Conservation (phyloP, 208 protist genomes). For the Trypanosoma melophagium region DNA sequence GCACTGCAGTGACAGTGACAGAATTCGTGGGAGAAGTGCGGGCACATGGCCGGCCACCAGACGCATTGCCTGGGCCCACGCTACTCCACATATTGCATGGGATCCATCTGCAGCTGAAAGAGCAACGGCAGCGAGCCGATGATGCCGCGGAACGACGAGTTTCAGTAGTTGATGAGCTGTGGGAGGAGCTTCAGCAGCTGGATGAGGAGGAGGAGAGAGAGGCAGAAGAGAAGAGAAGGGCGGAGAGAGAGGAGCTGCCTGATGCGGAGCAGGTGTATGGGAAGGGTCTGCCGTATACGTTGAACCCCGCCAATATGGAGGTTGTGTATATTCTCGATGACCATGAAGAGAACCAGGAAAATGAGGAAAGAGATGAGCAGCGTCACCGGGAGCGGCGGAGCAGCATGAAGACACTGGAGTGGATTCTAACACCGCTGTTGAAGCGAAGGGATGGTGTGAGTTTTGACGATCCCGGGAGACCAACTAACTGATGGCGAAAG, state of each 20-base stretch:
- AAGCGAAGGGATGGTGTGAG: background rate
- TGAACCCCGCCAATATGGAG: slow-evolving; percentile 2
- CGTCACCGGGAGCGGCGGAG: background rate
- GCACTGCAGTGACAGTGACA: background rate
- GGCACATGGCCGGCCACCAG: background rate
- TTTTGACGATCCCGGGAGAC: background rate
- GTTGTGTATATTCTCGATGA: background rate
- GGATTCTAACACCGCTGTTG: background rate
- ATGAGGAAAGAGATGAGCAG: background rate
- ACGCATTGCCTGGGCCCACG: slow-evolving; percentile 2
- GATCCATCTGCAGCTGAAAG: background rate
- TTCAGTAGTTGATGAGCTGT: background rate
- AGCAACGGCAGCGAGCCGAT: background rate
- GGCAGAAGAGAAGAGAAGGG: background rate
- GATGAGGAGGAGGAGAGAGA: background rate
- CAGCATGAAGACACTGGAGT: background rate
- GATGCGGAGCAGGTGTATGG: slow-evolving; percentile 18
- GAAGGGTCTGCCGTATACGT: slow-evolving; percentile 12
- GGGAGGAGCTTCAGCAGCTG: slow-evolving; percentile 5
- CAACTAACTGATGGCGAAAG: background rate
- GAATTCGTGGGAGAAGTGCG: background rate
- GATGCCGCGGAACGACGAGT: too few species aligned
- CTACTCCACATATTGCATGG: slow-evolving; percentile 1
- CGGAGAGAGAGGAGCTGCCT: background rate
- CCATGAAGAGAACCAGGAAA: background rate